Conservation (phyloP, 768 basidiomycete genomes). For the Suillus americanus region DNA sequence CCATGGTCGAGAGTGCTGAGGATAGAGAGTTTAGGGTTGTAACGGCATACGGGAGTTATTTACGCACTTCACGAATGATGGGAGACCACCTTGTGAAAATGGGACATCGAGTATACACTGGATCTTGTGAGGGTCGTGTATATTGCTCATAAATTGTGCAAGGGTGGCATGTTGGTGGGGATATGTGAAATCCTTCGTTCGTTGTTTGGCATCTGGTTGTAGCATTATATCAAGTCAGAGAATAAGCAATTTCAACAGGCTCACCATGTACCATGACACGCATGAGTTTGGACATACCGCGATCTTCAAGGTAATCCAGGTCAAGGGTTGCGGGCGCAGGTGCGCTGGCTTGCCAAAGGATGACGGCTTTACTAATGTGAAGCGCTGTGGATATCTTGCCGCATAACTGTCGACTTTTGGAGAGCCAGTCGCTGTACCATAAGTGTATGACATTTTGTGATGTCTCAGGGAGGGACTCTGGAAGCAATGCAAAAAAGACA, state of each 20-base stretch:
- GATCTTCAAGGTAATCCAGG: not conserved
- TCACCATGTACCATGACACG: not conserved
- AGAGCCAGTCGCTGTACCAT: not conserved
- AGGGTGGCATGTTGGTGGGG: not conserved
- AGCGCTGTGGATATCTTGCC: no score
- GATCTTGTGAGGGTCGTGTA: not conserved
- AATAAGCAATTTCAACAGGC: not conserved
- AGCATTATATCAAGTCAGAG: no score
- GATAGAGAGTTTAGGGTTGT: not conserved
- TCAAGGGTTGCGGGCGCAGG: not conserved
- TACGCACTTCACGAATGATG: not conserved
- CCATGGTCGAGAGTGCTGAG: not conserved
- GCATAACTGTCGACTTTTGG: no score
- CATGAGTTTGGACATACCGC: not conserved
- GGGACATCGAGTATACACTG: not conserved
- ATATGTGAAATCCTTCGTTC: not conserved
- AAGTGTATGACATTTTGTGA: not conserved
- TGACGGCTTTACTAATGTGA: no score
- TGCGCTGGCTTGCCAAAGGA: not conserved
- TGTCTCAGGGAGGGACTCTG: not conserved
- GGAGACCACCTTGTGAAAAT: not conserved
- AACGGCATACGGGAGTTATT: not conserved
- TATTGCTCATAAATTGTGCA: not conserved
- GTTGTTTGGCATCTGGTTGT: not conserved
- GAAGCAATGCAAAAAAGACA: not conserved